phyloP scores from a whole-genome alignment of 2,329 filamentous ascomycete genomes.

The Sporothrix protearum region DNA sequence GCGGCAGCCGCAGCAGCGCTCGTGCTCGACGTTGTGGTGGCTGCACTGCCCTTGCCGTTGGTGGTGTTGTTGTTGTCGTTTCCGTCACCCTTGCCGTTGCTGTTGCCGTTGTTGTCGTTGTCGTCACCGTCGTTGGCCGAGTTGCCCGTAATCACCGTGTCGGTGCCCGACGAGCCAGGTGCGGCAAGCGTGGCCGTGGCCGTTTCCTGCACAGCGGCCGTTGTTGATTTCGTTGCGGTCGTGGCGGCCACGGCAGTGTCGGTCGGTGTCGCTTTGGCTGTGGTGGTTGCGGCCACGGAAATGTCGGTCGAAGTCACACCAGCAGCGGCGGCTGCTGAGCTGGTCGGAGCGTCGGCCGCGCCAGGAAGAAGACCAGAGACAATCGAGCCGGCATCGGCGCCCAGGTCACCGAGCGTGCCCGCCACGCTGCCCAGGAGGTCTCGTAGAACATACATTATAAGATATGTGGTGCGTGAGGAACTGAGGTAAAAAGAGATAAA shows the following conservation, averaged over 20 bases:
- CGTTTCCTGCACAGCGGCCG: neutral
- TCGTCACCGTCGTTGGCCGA: neutral
- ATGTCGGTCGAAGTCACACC: neutral
- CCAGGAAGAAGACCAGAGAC: constrained; percentile 16
- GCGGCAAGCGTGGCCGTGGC: neutral
- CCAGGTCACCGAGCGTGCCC: constrained; percentile 12
- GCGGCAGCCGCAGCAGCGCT: neutral
- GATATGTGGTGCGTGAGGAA: neutral
- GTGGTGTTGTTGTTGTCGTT: neutral
- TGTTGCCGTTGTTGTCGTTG: neutral
- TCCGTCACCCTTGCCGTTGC: neutral
- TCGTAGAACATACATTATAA: constrained; percentile 18
- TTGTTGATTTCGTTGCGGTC: neutral
- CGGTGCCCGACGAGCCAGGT: neutral
- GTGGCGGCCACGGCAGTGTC: neutral
- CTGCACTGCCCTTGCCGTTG: neutral
- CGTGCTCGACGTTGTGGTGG: constrained; percentile 4
- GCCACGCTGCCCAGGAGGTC: constrained; percentile 14
- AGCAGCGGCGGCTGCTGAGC: neutral
- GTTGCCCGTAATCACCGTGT: constrained; percentile 12
- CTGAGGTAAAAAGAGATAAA: neutral
- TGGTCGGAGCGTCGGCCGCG: neutral
- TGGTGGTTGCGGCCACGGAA: neutral
- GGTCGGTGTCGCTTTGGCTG: neutral
- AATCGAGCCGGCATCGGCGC: neutral